Conservation (phyloP, 2,329 filamentous ascomycete species). For the Pseudogymnoascus sp. region DNA sequence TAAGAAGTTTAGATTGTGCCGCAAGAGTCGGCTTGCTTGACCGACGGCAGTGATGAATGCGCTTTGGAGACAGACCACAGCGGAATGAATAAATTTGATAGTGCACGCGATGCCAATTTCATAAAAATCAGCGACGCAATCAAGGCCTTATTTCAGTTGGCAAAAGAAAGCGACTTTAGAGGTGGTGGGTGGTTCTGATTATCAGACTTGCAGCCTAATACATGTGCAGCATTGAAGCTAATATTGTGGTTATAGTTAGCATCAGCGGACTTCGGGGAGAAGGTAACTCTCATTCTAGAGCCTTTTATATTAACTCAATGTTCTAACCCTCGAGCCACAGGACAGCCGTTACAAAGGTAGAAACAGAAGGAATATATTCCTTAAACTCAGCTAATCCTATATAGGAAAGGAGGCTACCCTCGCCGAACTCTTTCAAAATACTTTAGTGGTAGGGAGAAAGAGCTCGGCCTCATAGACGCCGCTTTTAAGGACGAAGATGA, state of each 20-base stretch:
- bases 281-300: not conserved
- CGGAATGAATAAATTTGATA: not conserved
- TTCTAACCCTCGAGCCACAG: not conserved
- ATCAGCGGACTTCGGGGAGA: not conserved
- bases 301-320: not conserved
- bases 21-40: not conserved
- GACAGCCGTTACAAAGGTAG: not conserved
- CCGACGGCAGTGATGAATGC: not conserved
- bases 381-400: not conserved
- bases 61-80: not conserved
- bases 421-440: not conserved
- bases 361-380: not conserved
- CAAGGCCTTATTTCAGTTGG: not conserved
- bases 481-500: not conserved
- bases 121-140: not conserved
- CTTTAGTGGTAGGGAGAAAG: not conserved
- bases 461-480: not conserved
- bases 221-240: not conserved
- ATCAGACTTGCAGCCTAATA: not conserved
- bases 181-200: not conserved
- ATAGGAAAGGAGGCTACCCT: not conserved
- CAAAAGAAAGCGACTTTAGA: not conserved
- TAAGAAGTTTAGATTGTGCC: not conserved
- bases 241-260: not conserved
- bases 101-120: not conserved